A percentile compares a stretch with the other conserved stretches of the same genome.
Conservation (phyloP, 179 eudicot species). For the Amaranthus tricolor region DNA sequence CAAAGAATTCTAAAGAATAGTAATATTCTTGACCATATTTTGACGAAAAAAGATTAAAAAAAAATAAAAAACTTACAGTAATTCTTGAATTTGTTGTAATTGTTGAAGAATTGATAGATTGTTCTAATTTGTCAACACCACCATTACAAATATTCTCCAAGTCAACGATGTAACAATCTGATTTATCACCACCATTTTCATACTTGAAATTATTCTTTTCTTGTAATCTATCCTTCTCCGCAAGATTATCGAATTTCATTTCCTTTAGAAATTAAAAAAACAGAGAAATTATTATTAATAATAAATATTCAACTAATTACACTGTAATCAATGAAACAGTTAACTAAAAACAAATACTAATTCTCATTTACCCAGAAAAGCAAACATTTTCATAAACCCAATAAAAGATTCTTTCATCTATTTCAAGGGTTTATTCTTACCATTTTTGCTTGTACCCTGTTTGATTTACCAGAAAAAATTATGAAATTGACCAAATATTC, state of each 20-base stretch:
- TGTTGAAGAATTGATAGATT: constrained; percentile 13
- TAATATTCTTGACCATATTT: no score
- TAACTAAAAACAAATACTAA: not conserved
- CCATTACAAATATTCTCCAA: constrained; percentile 51
- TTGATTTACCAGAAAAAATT: constrained; percentile 12
- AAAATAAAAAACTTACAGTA: constrained; percentile 41
- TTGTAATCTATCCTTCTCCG: constrained; percentile 20
- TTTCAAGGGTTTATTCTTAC: constrained; percentile 13
- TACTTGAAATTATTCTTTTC: constrained; percentile 32
- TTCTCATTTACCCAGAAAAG: not conserved
- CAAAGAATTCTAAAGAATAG: no score
- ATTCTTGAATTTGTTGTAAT: constrained; percentile 45
- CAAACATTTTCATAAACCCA: not conserved
- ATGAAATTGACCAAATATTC: not conserved
- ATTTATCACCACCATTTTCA: constrained; percentile 29
- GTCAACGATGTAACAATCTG: constrained; percentile 63
- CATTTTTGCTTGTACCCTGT: constrained; percentile 21
- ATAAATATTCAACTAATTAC: not conserved
- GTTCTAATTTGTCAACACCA: constrained; percentile 36
- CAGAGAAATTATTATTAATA: not conserved
- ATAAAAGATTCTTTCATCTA: not conserved
- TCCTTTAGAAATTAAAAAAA: constrained; percentile 16
- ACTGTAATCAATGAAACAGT: constrained; percentile 23
- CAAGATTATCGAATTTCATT: not conserved
- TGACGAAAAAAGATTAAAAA: not conserved